Base-by-base conservation (phyloP, 2,329 filamentous ascomycete species). In the Geosmithia putterillii region DNA sequence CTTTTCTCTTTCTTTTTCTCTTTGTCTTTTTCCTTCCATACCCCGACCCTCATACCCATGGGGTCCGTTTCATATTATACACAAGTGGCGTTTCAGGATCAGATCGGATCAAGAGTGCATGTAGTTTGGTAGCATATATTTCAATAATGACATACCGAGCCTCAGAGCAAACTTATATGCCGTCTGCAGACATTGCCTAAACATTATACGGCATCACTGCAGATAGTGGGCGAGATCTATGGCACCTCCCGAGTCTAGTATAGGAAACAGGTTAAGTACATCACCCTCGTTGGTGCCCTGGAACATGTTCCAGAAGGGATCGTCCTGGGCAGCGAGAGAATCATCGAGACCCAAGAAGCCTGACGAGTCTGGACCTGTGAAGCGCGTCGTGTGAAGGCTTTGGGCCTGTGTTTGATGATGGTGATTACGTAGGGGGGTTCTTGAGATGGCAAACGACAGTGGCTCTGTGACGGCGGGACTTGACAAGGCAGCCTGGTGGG, bases 231-330 rank as follows among this genome's bases (percentile, higher is more conserved):
- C 69, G 36, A 74, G 54, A 50, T 74, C 71, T 43, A 75, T 74
- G 7, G 71, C 70, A 0, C 71, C 71, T 1, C 70, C 68, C 0
- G 64, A 64, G 34, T 74, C 71, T 32, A 74, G 52, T 40, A 74
- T 46, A 1, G 71, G 66, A 49, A 75, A 75, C 14, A 74, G 44
- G 42, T 74, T 74, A 19, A 74, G 44, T 48, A 46, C 67, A 42
- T 72, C 69, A 4, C 55, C 57, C 5, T 67, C 67, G 10, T 53
- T 54, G 0, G 63, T 62, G 17, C 63, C 52, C n/a, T 41, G 44
- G 4, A 57, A 57, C 2, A 55, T 59, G 41, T 57, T 58, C 54
- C 67, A 61, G 8, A 63, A 58, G 2, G 59, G 61, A 3, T 60
- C 58, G 43, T 70, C 66, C 7, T 63, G 66, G n/a, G 58, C 56